A percentile compares a stretch with the other conserved stretches of the same genome.
phyloP scores from a whole-genome alignment of 176 grass and related monocot species.

The Sorghum bicolor region DNA sequence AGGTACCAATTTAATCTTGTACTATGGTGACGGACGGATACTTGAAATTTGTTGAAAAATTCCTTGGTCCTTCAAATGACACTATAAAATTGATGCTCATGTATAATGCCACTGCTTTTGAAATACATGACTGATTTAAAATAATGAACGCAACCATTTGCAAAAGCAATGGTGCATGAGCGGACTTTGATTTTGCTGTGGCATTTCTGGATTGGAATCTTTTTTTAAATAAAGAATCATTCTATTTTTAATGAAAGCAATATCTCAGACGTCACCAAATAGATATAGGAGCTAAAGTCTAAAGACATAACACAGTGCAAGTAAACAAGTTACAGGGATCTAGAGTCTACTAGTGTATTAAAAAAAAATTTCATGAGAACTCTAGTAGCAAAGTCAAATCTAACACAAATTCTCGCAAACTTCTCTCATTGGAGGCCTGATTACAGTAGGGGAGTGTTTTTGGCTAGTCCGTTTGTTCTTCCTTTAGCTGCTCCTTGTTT shows the following conservation, averaged over 20 bases:
- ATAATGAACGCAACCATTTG: not conserved
- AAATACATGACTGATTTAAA: not conserved
- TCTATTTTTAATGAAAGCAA: not conserved
- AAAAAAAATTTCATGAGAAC: not conserved
- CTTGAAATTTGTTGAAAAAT: not conserved
- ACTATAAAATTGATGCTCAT: not conserved
- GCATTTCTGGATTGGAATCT: not conserved
- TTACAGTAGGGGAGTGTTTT: not conserved
- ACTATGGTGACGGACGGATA: not conserved
- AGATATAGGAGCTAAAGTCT: not conserved
- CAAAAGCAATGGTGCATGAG: not conserved
- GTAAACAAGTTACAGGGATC: not conserved
- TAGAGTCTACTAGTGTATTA: not conserved
- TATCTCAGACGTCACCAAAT: not conserved
- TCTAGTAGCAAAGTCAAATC: conserved; percentile 27
- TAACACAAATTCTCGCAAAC: not conserved
- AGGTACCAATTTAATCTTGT: not conserved
- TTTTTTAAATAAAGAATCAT: not conserved
- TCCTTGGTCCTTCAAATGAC: not conserved
- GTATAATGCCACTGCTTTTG: not conserved
- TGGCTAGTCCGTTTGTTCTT: conserved; percentile 15
- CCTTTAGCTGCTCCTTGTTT: not conserved
- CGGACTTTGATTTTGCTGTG: not conserved
- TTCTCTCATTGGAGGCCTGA: not conserved
- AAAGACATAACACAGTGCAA: not conserved